Evolutionary conservation across 768 basidiomycete species (phyloP).

Genomic region (Leucosporidium yakuticum): DNA sequence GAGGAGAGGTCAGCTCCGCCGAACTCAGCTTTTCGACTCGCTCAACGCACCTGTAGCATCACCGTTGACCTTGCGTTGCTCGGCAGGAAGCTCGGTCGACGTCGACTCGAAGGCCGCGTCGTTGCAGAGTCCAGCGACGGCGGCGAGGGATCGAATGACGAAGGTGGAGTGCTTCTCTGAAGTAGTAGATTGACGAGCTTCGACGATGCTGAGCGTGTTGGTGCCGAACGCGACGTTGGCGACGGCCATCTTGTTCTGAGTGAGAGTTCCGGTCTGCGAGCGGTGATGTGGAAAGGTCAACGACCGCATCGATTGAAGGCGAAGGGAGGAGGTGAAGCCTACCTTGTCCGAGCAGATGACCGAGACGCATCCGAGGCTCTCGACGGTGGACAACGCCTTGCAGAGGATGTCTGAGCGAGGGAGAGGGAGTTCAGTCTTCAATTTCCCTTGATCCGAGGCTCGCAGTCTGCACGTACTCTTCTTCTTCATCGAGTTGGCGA

Average conservation of each 20-base stretch:
- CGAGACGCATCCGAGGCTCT: constrained; percentile 61
- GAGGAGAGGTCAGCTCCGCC: no score
- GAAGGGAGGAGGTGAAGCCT: constrained; percentile 14
- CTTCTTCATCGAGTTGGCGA: constrained; percentile 51
- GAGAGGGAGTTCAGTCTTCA: no score
- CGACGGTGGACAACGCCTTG: constrained; percentile 60
- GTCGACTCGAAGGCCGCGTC: constrained; percentile 49
- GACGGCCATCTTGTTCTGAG: constrained; percentile 58
- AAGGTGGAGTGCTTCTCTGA: background rate
- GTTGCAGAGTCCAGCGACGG: constrained; percentile 53
- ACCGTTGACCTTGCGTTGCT: constrained; percentile 44
- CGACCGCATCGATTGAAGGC: no score
- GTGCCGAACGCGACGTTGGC: constrained; percentile 48
- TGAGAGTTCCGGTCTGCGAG: constrained; percentile 53
- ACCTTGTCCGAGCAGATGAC: constrained; percentile 56
- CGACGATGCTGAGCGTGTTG: background rate
- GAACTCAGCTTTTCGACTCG: no score
- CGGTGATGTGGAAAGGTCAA: background rate
- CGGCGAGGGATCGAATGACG: background rate
- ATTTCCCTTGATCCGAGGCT: no score
- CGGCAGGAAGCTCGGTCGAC: constrained; percentile 40
- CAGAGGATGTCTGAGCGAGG: constrained; percentile 51
- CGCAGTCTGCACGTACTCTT: no score
- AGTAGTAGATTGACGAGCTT: background rate
- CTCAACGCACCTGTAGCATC: constrained; percentile 49